Evolutionary conservation across 805 yeast genomes (phyloP).

Genomic region (Candida saitoana): DNA sequence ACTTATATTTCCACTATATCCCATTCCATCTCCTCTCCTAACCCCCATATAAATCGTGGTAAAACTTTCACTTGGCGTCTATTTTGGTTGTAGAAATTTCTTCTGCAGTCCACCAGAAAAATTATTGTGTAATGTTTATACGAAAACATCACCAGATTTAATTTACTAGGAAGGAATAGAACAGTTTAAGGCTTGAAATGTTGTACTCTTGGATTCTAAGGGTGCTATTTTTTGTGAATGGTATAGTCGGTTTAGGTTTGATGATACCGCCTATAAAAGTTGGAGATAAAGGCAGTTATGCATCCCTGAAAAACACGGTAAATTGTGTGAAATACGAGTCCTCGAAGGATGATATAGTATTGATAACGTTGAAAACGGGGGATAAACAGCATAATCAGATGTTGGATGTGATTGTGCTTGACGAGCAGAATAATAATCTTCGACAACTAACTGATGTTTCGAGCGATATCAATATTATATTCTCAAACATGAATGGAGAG

Average conservation of each 20-base stretch:
- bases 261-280: conserved; percentile 29
- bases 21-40: background rate
- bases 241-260: conserved; percentile 26
- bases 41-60: too few relatives aligned
- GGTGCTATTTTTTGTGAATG: background rate
- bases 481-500: conserved; percentile 31
- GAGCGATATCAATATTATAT: conserved; percentile 29
- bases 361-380: conserved; percentile 30
- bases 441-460: conserved; percentile 28
- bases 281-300: conserved; percentile 26
- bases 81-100: background rate
- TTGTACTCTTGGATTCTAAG: background rate
- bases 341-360: conserved; percentile 33
- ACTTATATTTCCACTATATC: background rate
- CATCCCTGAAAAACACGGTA: conserved; percentile 26
- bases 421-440: conserved; percentile 32
- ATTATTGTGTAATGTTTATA: background rate
- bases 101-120: background rate
- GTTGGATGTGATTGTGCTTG: conserved; percentile 35
- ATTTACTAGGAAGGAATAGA: background rate
- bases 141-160: background rate
- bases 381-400: conserved; percentile 28
- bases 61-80: background rate
- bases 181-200: background rate
- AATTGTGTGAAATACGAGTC: conserved; percentile 37